These are phyloP conservation scores for Saposhnikovia divaricata DNA, from an alignment of 129 eudicot species.

Conservation along the genomic window DNA sequence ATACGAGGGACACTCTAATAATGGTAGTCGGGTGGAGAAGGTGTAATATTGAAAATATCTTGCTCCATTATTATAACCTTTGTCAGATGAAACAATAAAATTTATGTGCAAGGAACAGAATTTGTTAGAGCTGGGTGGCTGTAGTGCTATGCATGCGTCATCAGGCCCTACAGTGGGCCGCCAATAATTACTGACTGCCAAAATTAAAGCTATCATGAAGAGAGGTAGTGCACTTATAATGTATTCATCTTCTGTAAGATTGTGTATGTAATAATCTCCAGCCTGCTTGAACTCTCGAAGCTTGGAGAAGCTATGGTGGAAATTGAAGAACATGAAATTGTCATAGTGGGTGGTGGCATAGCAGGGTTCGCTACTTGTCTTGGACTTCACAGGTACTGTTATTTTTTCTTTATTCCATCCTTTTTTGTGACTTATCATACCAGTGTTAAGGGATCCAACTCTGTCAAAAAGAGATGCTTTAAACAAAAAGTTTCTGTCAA, in stretches of 20 bases:
- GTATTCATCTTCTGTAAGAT: not conserved
- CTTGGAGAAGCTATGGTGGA: not conserved
- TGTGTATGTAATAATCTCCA: not conserved
- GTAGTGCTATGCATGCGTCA: conserved; percentile 1
- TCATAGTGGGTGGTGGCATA: conserved; percentile 68
- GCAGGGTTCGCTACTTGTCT: conserved; percentile 66
- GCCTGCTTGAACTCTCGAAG: not conserved
- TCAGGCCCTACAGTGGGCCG: not conserved
- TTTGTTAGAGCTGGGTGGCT: not conserved
- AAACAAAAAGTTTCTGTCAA: not conserved
- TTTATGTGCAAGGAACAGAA: not conserved
- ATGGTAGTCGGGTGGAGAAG: too few relatives aligned
- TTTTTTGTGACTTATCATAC: not conserved
- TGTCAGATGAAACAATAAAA: not conserved
- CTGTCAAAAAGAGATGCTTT: not conserved
- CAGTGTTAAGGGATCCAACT: not conserved
- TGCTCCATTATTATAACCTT: not conserved
- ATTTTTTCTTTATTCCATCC: not conserved
- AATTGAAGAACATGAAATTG: conserved; percentile 38
- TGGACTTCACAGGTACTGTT: conserved; percentile 62
- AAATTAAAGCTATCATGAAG: not conserved
- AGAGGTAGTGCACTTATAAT: not conserved
- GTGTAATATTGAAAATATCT: not conserved
- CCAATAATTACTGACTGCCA: not conserved
- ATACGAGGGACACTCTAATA: not conserved